A percentile compares a stretch with the other conserved stretches of the same genome.
These are phyloP conservation scores for Russula vinacea DNA, from an alignment of 768 basidiomycete species.

Conservation along the genomic window DNA sequence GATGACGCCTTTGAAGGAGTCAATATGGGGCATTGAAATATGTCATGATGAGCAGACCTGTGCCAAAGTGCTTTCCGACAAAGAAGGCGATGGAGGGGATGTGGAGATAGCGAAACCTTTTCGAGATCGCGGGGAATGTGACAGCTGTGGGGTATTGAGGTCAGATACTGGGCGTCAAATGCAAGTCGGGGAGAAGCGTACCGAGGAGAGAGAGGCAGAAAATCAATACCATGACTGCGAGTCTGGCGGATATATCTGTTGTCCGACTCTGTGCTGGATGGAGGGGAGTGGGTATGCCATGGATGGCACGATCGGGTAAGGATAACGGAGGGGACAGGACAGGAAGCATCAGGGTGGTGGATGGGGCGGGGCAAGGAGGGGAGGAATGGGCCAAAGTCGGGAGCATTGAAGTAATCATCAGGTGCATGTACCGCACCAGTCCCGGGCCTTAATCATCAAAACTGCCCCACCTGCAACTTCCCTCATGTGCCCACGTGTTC, in stretches of 20 bases:
- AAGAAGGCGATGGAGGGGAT: constrained; percentile 74
- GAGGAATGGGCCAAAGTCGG: not conserved
- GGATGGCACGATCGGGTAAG: too few species aligned
- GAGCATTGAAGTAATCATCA: not conserved
- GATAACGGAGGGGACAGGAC: not conserved
- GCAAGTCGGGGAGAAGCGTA: constrained; percentile 35
- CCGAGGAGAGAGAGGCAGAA: constrained; percentile 63
- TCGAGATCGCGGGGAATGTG: constrained; percentile 67
- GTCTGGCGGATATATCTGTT: constrained; percentile 7
- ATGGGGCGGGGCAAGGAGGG: not conserved
- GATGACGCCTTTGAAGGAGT: constrained; percentile 57
- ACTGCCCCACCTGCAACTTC: too few species aligned
- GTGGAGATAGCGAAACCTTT: constrained; percentile 48
- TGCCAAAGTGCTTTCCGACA: constrained; percentile 85
- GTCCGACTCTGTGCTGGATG: not conserved
- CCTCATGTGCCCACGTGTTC: constrained; percentile 31
- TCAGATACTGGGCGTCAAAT: not conserved
- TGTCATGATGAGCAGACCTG: constrained; percentile 33
- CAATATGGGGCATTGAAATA: not conserved
- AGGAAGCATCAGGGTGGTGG: not conserved
- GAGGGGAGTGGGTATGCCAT: not conserved
- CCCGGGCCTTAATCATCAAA: not conserved
- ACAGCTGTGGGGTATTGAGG: constrained; percentile 45
- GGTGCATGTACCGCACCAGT: constrained; percentile 20
- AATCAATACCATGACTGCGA: constrained; percentile 48